Evolutionary conservation across 305 asterid species (phyloP).

Genomic region (Nicotiana rustica): DNA sequence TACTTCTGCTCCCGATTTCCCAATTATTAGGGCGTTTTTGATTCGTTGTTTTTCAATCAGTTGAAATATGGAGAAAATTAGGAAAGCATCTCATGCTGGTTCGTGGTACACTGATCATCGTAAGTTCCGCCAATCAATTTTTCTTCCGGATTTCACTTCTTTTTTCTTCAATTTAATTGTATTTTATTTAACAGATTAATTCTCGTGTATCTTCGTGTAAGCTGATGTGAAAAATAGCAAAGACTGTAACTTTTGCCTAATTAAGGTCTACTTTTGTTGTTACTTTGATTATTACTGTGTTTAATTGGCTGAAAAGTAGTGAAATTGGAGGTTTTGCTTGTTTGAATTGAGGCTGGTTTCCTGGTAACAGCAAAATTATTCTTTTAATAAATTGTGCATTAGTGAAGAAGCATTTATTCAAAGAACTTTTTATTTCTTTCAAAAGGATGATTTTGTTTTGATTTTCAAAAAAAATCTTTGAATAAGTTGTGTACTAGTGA

Average conservation of each 20-base stretch:
- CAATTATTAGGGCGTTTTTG: constrained; percentile 22
- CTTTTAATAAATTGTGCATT: constrained; percentile 10
- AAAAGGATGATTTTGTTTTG: no score
- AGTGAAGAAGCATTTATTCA: constrained; percentile 2
- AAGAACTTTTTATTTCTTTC: no score
- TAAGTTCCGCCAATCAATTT: constrained; percentile 46
- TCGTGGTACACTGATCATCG: constrained; percentile 98
- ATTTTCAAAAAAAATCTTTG: not conserved
- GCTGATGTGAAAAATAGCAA: not conserved
- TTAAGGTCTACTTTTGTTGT: constrained; percentile 15
- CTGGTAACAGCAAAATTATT: not conserved
- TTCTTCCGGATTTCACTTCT: not conserved
- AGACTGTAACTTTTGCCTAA: not conserved
- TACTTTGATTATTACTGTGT: constrained; percentile 12
- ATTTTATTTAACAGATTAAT: constrained; percentile 31
- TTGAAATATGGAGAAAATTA: constrained; percentile 66
- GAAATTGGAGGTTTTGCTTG: not conserved
- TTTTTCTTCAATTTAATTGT: not conserved
- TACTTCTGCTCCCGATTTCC: not conserved
- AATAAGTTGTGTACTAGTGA: constrained; percentile 22
- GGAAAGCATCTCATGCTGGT: constrained; percentile 97
- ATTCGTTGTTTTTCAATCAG: not conserved
- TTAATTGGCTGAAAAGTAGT: constrained; percentile 25
- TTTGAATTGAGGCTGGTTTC: no score
- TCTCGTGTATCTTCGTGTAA: constrained; percentile 6